These are phyloP conservation scores for Trichocladium antarcticum DNA, from an alignment of 495 filamentous ascomycete species.

Conservation along the genomic window DNA sequence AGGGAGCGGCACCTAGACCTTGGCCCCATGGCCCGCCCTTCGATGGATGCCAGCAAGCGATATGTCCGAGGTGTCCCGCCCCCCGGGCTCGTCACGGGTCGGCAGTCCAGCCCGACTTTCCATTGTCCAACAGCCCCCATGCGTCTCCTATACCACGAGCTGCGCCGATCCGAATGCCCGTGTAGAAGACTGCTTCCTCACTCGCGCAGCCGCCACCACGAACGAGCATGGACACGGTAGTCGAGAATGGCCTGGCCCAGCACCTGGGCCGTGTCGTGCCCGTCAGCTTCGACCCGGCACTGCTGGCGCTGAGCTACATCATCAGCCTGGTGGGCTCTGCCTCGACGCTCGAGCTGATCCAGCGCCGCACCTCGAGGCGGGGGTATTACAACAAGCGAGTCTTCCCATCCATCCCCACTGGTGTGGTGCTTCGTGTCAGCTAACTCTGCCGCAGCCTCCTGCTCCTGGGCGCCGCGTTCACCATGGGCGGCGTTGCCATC, in stretches of 20 bases:
- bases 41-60: no score
- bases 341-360: slow-evolving; percentile 72
- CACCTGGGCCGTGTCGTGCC: slow-evolving; percentile 36
- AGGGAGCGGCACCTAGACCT: no score
- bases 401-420: no score
- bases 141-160: not conserved
- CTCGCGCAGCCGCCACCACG: not conserved
- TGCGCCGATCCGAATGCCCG: not conserved
- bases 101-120: no score
- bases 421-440: no score
- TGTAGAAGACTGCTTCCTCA: not conserved
- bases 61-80: no score
- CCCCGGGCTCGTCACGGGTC: no score
- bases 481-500: slow-evolving; percentile 77
- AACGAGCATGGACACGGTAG: slow-evolving; percentile 1
- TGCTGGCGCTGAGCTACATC: slow-evolving; percentile 63
- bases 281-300: slow-evolving; percentile 47
- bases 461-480: slow-evolving; percentile 55
- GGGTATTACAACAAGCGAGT: slow-evolving; percentile 59
- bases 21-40: no score
- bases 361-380: slow-evolving; percentile 55
- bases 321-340: slow-evolving; percentile 66
- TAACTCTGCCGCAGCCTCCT: slow-evolving; percentile 49
- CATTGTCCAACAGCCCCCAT: no score
- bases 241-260: slow-evolving; percentile 8